phyloP scores from a whole-genome alignment of 106 monocot species.

The Phalaenopsis aphrodite region DNA sequence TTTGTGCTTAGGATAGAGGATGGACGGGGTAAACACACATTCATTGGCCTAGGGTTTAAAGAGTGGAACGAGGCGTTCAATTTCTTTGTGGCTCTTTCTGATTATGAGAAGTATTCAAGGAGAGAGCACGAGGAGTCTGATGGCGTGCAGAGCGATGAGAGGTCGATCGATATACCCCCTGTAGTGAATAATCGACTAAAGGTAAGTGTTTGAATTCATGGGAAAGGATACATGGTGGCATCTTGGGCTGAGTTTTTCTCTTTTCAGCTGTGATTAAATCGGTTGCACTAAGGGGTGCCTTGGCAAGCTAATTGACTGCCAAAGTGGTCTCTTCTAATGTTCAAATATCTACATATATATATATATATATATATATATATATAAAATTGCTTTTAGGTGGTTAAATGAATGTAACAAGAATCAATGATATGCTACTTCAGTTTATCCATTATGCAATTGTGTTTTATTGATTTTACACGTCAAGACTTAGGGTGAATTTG shows the following conservation, averaged over 20 bases:
- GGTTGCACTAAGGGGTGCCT: not conserved
- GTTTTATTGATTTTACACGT: too few species aligned
- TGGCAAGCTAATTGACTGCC: too few species aligned
- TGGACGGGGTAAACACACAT: constrained; percentile 84
- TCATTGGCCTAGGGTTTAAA: constrained; percentile 53
- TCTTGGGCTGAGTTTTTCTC: not conserved
- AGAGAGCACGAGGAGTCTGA: constrained; percentile 53
- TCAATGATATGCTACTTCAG: too few species aligned
- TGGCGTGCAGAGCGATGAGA: constrained; percentile 5
- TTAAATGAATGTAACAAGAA: too few species aligned
- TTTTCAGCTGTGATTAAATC: not conserved
- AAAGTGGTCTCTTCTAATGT: too few species aligned
- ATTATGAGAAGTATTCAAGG: constrained; percentile 86
- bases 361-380: too few species aligned
- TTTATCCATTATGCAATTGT: too few species aligned
- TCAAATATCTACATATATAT: too few species aligned
- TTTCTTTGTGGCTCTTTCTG: constrained; percentile 91
- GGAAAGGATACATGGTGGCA: not conserved
- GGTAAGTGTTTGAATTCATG: constrained; percentile 4
- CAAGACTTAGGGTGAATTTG: too few species aligned
- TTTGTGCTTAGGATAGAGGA: constrained; percentile 94
- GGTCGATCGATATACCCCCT: constrained; percentile 18
- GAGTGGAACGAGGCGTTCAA: constrained; percentile 91
- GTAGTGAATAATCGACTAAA: constrained; percentile 25
- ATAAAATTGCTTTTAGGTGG: too few species aligned